Evolutionary conservation across 2,329 filamentous ascomycete species (phyloP), one percentile per base, ranked within the genome.

Genomic region (Colletotrichum costaricense): DNA sequence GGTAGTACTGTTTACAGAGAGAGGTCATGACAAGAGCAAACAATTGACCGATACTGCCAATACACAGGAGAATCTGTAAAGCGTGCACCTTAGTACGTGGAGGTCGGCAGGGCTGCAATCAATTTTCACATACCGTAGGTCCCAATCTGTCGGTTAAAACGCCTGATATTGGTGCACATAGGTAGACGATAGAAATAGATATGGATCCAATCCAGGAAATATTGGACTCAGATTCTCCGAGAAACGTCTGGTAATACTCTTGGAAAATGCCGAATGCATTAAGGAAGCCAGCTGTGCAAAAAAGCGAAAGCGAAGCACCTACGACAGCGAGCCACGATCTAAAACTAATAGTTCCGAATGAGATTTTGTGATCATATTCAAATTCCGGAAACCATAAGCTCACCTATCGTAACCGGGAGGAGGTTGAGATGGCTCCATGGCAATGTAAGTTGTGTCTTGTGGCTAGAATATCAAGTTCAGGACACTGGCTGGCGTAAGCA

Each of bases 191-290:
- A 54, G 84, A 86, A 0, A 80, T 80, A 66, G 88, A 86, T 4
- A 87, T 76, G 5, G 85, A 84, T 16, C 86, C 87, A 19, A 88
- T 85, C 81, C 80, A 86, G 6, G 85, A 82, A 8, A 87, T 84
- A 38, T 64, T 59, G 4, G 70, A 70, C 26, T 64, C 54, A 42
- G 70, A 62, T 22, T 59, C 65, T 1, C 7, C n/a, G 24, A 76
- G 73, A 0, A 81, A 81, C 46, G 78, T 82, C 55, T 76, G 76
- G 74, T 90, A 90, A 78, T 89, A 88, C 7, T 85, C 84, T 73
- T 90, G 87, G 73, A 88, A 90, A 2, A 88, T 84, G 6, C 69
- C 64, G 22, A 72, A 72, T 26, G 69, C 69, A 35, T 72, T 72
- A 5, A 72, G 52, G 46, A 85, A 86, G 1, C 80, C 84, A 4